Conservation (phyloP, 495 filamentous ascomycete genomes). For the Penicillium bialowiezense region DNA sequence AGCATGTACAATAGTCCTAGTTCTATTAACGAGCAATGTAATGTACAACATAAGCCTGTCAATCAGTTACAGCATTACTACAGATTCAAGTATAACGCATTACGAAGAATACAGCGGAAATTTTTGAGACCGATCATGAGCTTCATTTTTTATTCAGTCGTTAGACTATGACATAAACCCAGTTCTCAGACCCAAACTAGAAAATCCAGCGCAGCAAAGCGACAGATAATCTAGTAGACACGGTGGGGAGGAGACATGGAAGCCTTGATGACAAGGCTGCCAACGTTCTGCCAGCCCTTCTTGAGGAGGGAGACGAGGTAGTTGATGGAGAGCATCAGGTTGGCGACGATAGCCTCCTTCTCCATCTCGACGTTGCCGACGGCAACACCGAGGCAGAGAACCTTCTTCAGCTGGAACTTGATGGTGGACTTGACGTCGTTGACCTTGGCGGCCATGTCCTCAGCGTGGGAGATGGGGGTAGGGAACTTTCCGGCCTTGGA, state of each 20-base stretch:
- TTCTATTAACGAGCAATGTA: not conserved
- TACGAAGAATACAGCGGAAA: no score
- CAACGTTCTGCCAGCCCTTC: conserved; percentile 99
- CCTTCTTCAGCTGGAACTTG: conserved; percentile 99
- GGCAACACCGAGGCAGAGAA: conserved; percentile 97
- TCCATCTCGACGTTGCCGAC: conserved; percentile 98
- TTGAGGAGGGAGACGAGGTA: conserved; percentile 97
- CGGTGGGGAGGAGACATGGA: conserved; percentile 97
- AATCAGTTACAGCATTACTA: no score
- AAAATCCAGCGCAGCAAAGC: conserved; percentile 31
- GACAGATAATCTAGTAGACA: conserved; percentile 70
- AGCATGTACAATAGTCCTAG: not conserved
- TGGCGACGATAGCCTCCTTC: conserved; percentile 90
- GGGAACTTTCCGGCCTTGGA: conserved; percentile 99
- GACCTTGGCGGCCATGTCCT: conserved; percentile 90
- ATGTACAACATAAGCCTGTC: not conserved
- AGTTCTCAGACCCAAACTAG: conserved; percentile 22
- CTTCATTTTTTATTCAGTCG: conserved; percentile 35
- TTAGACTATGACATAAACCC: conserved; percentile 34
- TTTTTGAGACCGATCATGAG: conserved; percentile 31
- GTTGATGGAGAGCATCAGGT: conserved; percentile 99
- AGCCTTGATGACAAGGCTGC: conserved; percentile 98
- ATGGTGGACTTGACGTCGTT: conserved; percentile 99
- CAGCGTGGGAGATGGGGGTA: conserved; percentile 90
- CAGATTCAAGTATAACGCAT: no score